Base-by-base conservation (phyloP, 2,329 filamentous ascomycete species). In the Cercospora citrullina region DNA sequence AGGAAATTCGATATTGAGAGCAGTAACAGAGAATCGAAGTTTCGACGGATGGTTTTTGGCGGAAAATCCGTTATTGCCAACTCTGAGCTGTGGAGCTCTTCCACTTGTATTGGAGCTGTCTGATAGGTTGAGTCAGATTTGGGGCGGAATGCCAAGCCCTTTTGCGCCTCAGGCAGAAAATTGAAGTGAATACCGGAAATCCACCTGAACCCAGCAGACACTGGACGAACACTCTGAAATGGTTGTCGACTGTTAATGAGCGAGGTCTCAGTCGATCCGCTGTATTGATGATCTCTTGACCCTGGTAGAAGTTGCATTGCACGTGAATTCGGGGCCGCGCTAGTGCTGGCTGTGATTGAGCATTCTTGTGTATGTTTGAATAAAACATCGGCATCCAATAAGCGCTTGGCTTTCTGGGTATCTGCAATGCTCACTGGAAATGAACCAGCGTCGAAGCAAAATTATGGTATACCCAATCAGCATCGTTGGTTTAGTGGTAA, bases 341-440 rank as follows among this genome's bases (percentile, higher is more conserved):
- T 14, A 14, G 33, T 16, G 12, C 1, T 16, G 33, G 33, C 5
- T 16, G 0, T 5, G 1, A 1, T 36, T 36, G 4, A 36, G 12
- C 12, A 6, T n/a, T n/a, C n/a, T n/a, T n/a, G n/a, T n/a, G n/a
- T n/a, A n/a, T n/a, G n/a, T n/a, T n/a, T n/a, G n/a, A n/a, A n/a
- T n/a, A n/a, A n/a, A n/a, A n/a, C n/a, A n/a, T n/a, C n/a, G n/a
- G 4, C 31, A 36, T 39, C 33, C 33, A 39, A 39, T 39, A 7
- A 39, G 33, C 33, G 7, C 5, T 16, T 5, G 2, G 33, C 33
- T 16, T 16, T 6, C 33, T 6, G 33, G 7, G 33, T 39, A 16
- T 2, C 5, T 7, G 14, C 33, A 3, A 16, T 6, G 3, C 33
- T 16, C 14, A 16, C 0, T 5, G 5, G 5, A 1, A 5, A 0